Percentiles rank a stretch among this genome's conserved stretches.
phyloP scores from a whole-genome alignment of 257 asterid species.

The Marsdenia floribunda region DNA sequence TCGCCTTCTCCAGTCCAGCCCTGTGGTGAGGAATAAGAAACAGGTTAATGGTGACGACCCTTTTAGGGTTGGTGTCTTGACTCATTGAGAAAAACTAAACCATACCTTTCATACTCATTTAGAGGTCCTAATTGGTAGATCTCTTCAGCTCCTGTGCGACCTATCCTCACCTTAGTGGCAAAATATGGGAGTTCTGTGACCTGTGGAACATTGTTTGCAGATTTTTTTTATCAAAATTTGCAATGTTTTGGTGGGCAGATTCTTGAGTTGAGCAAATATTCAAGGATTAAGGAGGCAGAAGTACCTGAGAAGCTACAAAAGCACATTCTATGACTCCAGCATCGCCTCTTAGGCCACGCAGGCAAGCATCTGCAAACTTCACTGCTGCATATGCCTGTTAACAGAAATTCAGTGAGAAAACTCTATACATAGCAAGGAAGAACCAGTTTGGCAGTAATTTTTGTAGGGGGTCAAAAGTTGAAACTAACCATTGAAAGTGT shows the following conservation, averaged over 20 bases:
- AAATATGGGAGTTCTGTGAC: conserved; percentile 82
- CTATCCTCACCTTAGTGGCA: conserved; percentile 65
- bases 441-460: background rate
- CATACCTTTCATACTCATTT: conserved; percentile 79
- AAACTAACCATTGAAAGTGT: conserved; percentile 74
- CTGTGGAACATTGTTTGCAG: conserved; percentile 27
- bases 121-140: conserved; percentile 71
- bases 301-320: conserved; percentile 73
- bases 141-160: conserved; percentile 84
- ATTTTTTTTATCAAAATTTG: background rate
- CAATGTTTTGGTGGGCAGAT: background rate
- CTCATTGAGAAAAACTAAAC: background rate
- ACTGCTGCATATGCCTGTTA: conserved; percentile 89
- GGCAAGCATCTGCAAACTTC: conserved; percentile 85
- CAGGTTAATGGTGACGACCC: background rate
- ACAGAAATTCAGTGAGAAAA: conserved; percentile 12
- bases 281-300: background rate
- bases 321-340: conserved; percentile 76
- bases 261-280: background rate
- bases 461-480: background rate
- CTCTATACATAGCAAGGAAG: background rate
- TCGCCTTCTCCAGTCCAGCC: conserved; percentile 76
- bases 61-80: background rate
- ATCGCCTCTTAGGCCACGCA: conserved; percentile 73
- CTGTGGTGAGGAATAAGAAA: conserved; percentile 26